Evolutionary conservation across 495 filamentous ascomycete species (phyloP).

Genomic region (Aspergillus panamensis): DNA sequence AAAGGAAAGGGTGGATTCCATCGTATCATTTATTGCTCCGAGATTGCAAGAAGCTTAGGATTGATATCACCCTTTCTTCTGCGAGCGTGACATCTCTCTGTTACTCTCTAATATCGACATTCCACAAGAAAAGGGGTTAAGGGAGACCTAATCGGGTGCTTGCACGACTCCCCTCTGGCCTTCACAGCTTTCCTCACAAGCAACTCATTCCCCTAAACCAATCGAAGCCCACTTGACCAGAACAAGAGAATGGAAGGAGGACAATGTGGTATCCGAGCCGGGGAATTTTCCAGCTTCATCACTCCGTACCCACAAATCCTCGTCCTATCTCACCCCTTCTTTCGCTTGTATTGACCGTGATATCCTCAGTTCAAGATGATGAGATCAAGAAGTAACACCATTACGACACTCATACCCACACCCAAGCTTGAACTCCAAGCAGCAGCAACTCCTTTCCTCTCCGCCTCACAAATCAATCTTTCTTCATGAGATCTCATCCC

Average conservation of each 20-base stretch:
- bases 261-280: conserved; percentile 1
- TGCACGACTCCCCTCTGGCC: background rate
- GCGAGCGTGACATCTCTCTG: conserved; percentile 12
- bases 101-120: conserved; percentile 17
- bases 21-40: background rate
- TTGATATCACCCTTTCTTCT: conserved; percentile 20
- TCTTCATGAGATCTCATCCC: background rate
- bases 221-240: background rate
- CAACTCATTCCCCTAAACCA: background rate
- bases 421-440: background rate
- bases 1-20: background rate
- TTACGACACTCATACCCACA: background rate
- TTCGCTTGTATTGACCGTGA: background rate
- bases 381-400: background rate
- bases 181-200: conserved; percentile 1
- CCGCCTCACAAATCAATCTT: background rate
- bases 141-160: conserved; percentile 9
- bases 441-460: background rate
- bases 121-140: conserved; percentile 15
- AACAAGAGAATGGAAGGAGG: conserved; percentile 1
- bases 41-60: background rate
- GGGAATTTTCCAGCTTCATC: conserved; percentile 1
- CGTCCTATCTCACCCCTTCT: background rate
- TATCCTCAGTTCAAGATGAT: background rate
- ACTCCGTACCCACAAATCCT: background rate